Evolutionary conservation across 78 protist genomes (phyloP).

Genomic region (Anaeramoeba flamelloides): DNA sequence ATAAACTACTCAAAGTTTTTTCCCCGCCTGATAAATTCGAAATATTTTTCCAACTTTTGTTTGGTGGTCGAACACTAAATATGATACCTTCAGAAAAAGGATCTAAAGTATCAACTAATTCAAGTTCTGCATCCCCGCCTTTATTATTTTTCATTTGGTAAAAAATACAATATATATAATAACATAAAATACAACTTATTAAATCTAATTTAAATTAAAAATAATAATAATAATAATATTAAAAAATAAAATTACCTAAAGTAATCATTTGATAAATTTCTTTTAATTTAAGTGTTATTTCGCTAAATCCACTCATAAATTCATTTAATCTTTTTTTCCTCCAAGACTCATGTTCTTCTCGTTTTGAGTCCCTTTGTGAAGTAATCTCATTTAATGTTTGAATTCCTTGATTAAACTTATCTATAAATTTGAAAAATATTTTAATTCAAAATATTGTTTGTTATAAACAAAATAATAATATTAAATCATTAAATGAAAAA

Average conservation of each 20-base stretch:
- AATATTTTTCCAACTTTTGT: not conserved
- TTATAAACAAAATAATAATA: too few species aligned
- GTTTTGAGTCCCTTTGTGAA: constrained; percentile 29
- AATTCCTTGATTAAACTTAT: too few species aligned
- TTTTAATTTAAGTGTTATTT: constrained; percentile 59
- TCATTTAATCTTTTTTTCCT: constrained; percentile 63
- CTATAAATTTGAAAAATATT: too few species aligned
- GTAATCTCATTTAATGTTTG: constrained; percentile 46
- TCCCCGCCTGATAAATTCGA: not conserved
- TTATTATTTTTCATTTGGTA: too few species aligned
- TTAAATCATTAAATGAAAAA: too few species aligned
- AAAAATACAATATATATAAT: too few species aligned
- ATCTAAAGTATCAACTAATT: constrained; percentile 24
- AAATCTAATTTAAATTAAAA: too few species aligned
- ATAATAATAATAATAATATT: too few species aligned
- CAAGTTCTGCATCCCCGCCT: constrained; percentile 96
- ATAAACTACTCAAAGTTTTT: not conserved
- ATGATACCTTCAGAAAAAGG: not conserved
- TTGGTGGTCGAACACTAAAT: not conserved
- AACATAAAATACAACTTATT: too few species aligned
- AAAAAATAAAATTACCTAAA: too few species aligned
- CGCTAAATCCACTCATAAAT: constrained; percentile 84
- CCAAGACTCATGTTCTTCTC: constrained; percentile 31
- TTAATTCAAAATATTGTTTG: too few species aligned
- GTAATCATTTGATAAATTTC: constrained; percentile 48